Evolutionary conservation across 2,329 filamentous ascomycete species (phyloP), one percentile per base, ranked within the genome.

Genomic region (Hypoxylon sp.): DNA sequence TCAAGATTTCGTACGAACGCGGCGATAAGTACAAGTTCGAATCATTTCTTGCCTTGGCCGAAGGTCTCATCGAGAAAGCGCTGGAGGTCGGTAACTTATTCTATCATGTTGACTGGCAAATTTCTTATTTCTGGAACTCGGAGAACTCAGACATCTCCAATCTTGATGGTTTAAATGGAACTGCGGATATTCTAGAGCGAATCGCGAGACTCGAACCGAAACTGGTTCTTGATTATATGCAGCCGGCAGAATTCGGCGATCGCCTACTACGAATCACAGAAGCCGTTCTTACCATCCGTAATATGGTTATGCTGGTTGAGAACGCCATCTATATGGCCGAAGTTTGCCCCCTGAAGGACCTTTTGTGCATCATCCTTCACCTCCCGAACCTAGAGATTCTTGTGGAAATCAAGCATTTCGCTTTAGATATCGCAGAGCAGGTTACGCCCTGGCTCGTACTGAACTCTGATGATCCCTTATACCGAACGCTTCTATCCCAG

Each of bases 1-100:
- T 97, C 52, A 96, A 96, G 69, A 97, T 97, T 19, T 97, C 92
- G 0, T 94, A 88, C 66, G 92, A 97, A 70, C 84, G 92, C 31
- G 93, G 93, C 34, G 94, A 97, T 69, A 96, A 96, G 71, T 97
- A 96, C 73, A 89, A 90, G 54, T 97, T 97, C 61, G 91, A 96
- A 63, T 89, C 90, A 4, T 97, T 97, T 62, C 88, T 90, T 1
- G 87, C 90, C 7, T 79, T 99, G 19, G 90, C 91, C 0, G 94
- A 97, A 70, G 89, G 90, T 2, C 79, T 99, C 7, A 85, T 96
- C 46, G 88, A 91, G 55, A 95, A 95, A 67, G 86, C 89, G 2
- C 77, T 97, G 38, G 84, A 92, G 56, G 81, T 96, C 29, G 88
- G 88, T 47, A 81, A 79, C 35, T 73, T 96, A 8, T 95, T 92